phyloP scores from a whole-genome alignment of 495 filamentous ascomycete genomes.

The Apiosordaria backusii region DNA sequence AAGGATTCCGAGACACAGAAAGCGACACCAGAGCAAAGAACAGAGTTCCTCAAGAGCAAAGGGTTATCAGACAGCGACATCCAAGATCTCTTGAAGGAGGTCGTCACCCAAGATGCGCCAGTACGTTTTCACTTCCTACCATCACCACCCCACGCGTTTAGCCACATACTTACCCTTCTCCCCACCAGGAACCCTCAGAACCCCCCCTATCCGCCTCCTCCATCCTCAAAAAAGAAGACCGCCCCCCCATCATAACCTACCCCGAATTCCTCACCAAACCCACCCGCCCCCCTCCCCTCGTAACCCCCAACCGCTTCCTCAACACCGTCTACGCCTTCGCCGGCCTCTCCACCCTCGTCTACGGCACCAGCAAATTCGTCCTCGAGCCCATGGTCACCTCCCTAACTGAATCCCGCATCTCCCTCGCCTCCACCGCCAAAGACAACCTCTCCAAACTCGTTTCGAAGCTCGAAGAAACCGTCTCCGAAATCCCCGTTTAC shows the following conservation, averaged over 20 bases:
- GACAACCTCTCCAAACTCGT: slow-evolving; percentile 67
- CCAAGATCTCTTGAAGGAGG: slow-evolving; percentile 56
- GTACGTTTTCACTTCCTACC: slow-evolving; percentile 10
- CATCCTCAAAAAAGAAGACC: slow-evolving; percentile 40
- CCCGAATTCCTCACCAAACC: slow-evolving; percentile 87
- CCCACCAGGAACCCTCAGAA: slow-evolving; percentile 22
- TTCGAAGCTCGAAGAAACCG: slow-evolving; percentile 64
- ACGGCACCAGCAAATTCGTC: slow-evolving; percentile 76
- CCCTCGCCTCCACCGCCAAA: slow-evolving; percentile 65
- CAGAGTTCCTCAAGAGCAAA: slow-evolving; percentile 75
- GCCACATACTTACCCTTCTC: background rate
- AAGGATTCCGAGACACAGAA: slow-evolving; percentile 70
- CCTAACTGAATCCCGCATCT: slow-evolving; percentile 74
- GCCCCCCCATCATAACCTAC: slow-evolving; percentile 92
- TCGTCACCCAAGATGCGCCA: slow-evolving; percentile 23
- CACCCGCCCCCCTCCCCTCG: slow-evolving; percentile 57
- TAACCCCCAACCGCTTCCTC: slow-evolving; percentile 70
- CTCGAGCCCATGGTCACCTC: slow-evolving; percentile 76
- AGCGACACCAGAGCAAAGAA: slow-evolving; percentile 67
- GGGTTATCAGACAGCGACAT: slow-evolving; percentile 68
- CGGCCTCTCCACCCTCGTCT: slow-evolving; percentile 66
- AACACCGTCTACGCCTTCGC: slow-evolving; percentile 75
- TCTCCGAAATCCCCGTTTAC: slow-evolving; percentile 53
- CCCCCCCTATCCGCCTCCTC: slow-evolving; percentile 17
- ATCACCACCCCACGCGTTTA: background rate